phyloP scores from a whole-genome alignment of 2,329 filamentous ascomycete species.

The Microcera coccophila region DNA sequence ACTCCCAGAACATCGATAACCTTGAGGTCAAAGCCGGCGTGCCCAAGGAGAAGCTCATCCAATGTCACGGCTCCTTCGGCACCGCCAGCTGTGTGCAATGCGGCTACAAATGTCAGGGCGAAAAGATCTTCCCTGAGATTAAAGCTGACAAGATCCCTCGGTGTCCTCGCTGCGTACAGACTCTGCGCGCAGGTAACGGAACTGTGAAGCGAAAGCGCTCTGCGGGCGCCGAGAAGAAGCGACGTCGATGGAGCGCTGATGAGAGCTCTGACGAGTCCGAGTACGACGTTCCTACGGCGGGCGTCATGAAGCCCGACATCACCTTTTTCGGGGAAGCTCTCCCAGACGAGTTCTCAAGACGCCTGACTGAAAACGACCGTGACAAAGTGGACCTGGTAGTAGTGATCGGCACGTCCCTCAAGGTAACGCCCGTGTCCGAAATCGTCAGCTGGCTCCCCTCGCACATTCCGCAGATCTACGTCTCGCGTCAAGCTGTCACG shows the following conservation, averaged over 20 bases:
- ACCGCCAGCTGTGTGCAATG: slow-evolving; percentile 87
- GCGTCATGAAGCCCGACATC: slow-evolving; percentile 95
- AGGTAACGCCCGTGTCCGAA: slow-evolving; percentile 92
- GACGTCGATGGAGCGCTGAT: slow-evolving; percentile 37
- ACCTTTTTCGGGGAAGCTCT: slow-evolving; percentile 95
- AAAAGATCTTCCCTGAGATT: slow-evolving; percentile 76
- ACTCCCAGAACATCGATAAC: slow-evolving; percentile 98
- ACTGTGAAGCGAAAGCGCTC: slow-evolving; percentile 39
- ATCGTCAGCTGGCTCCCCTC: slow-evolving; percentile 76
- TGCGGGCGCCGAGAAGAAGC: slow-evolving; percentile 39
- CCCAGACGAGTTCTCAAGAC: slow-evolving; percentile 75
- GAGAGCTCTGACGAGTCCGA: slow-evolving; percentile 45
- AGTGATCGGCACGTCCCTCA: slow-evolving; percentile 93
- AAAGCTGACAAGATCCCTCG: slow-evolving; percentile 70
- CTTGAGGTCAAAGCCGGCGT: slow-evolving; percentile 87
- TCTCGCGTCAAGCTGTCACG: slow-evolving; percentile 75
- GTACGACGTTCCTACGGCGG: slow-evolving; percentile 58
- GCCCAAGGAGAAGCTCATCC: slow-evolving; percentile 73
- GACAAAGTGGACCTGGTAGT: slow-evolving; percentile 82
- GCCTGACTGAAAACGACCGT: slow-evolving; percentile 77
- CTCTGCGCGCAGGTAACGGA: slow-evolving; percentile 37
- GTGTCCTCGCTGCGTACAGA: slow-evolving; percentile 66
- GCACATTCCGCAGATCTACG: slow-evolving; percentile 85
- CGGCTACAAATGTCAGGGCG: slow-evolving; percentile 66
- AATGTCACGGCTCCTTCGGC: slow-evolving; percentile 95